Evolutionary conservation across 495 filamentous ascomycete genomes (phyloP).

Genomic region (Tuber borchii): DNA sequence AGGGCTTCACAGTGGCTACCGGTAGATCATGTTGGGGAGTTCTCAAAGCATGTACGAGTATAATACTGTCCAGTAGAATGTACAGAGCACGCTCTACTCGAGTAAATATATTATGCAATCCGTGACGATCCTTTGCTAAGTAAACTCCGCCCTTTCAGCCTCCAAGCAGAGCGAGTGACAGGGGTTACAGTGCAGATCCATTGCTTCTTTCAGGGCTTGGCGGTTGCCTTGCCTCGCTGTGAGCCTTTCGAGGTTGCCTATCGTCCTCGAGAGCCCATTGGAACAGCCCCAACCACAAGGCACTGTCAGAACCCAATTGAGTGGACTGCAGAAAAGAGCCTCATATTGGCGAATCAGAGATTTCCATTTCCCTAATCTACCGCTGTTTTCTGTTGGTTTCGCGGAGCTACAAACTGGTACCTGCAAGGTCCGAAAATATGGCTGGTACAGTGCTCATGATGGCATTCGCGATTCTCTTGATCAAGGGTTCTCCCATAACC

Average conservation of each 20-base stretch:
- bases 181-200: constrained; percentile 4
- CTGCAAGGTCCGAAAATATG: constrained; percentile 6
- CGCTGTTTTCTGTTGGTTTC: constrained; percentile 6
- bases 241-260: constrained; percentile 26
- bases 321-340: constrained; percentile 17
- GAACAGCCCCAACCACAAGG: constrained; percentile 14
- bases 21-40: background rate
- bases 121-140: background rate
- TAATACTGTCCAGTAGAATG: background rate
- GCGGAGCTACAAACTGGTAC: background rate
- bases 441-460: constrained; percentile 21
- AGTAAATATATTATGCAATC: background rate
- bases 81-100: too few species aligned
- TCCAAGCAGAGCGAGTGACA: background rate
- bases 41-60: background rate
- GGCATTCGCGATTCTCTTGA: constrained; percentile 10
- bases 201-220: constrained; percentile 6
- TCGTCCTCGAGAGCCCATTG: constrained; percentile 6
- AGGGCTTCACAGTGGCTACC: background rate
- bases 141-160: constrained; percentile 28
- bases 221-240: constrained; percentile 27
- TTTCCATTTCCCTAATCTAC: background rate
- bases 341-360: constrained; percentile 18
- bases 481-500: constrained; percentile 8
- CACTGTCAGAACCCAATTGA: constrained; percentile 40